Conservation (phyloP, 345 rosid genomes). For the Salix caprea region DNA sequence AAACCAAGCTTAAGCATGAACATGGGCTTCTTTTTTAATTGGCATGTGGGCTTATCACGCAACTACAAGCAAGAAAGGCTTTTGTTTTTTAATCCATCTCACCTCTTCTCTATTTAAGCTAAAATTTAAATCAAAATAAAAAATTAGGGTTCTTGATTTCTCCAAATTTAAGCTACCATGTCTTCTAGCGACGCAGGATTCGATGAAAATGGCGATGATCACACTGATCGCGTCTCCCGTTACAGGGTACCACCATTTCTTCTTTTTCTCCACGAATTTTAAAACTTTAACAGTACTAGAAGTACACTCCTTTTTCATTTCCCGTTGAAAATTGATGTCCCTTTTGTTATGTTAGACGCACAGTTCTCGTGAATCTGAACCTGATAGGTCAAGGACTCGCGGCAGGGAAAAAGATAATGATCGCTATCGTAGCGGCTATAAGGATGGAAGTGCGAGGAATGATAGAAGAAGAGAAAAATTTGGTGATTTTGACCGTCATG, state of each 20-base stretch:
- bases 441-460: conserved; percentile 9
- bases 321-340: neutral
- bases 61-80: neutral
- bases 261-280: neutral
- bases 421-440: conserved; percentile 9
- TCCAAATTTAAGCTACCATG: neutral
- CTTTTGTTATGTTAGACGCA: neutral
- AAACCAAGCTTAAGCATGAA: neutral
- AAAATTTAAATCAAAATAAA: neutral
- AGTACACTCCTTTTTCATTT: neutral
- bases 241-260: neutral
- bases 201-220: neutral
- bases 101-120: neutral
- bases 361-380: conserved; percentile 15
- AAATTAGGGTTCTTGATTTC: neutral
- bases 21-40: neutral
- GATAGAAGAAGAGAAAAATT: conserved; percentile 17
- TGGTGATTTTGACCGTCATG: conserved; percentile 11
- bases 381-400: conserved; percentile 17
- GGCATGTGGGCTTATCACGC: neutral
- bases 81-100: neutral
- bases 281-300: neutral
- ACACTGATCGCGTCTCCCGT: neutral
- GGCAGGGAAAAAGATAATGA: conserved; percentile 7
- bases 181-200: neutral